phyloP scores from a whole-genome alignment of 495 filamentous ascomycete species.

The Penicillium steckii region DNA sequence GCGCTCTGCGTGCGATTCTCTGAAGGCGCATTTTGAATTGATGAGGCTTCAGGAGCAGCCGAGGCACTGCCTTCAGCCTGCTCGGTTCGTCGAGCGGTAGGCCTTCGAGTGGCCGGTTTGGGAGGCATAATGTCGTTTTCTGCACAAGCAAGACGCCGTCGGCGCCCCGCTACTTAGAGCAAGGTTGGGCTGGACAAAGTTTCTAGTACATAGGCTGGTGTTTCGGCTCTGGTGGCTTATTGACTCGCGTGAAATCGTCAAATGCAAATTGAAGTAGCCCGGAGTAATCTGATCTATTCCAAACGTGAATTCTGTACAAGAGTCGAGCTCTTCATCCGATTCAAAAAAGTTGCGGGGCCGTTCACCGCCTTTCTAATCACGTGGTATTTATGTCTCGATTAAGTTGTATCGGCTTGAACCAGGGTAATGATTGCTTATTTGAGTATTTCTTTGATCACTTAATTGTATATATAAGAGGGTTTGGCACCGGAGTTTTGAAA shows the following conservation, averaged over 20 bases:
- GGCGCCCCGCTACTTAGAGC: conserved; percentile 13
- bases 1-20: conserved; percentile 8
- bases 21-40: conserved; percentile 13
- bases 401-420: neutral
- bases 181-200: conserved; percentile 5
- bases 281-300: neutral
- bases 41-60: neutral
- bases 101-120: conserved; percentile 37
- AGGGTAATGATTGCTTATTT: neutral
- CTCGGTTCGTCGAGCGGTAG: conserved; percentile 21
- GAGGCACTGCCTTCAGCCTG: neutral
- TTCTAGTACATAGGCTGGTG: conserved; percentile 5
- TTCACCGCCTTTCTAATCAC: conserved; percentile 15
- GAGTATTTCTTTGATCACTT: no score
- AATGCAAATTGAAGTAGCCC: no score
- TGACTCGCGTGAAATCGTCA: neutral
- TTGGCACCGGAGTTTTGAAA: no score
- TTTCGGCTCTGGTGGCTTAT: neutral
- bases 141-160: conserved; percentile 17
- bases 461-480: no score
- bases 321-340: conserved; percentile 21
- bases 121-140: conserved; percentile 39
- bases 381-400: neutral
- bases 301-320: conserved; percentile 13
- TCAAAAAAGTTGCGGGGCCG: conserved; percentile 29